Conservation (phyloP, 2,329 filamentous ascomycete genomes). For the Neonectria faginata region DNA sequence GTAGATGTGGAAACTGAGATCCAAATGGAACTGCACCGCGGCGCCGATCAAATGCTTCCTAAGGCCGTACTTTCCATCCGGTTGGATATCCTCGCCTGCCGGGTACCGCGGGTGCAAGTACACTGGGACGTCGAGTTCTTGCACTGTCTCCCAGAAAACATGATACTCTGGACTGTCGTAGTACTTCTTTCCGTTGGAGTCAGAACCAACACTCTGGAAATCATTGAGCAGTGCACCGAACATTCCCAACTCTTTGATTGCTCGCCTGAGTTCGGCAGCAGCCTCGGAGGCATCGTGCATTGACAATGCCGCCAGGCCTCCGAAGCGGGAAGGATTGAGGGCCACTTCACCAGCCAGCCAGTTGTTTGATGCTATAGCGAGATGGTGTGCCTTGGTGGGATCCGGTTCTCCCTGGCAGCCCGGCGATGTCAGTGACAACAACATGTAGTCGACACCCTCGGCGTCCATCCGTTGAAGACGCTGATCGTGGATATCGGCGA, state of each 20-base stretch:
- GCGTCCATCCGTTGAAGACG: constrained; percentile 23
- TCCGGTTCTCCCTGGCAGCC: constrained; percentile 21
- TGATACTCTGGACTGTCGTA: constrained; percentile 22
- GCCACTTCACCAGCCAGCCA: constrained; percentile 10
- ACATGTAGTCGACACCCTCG: constrained; percentile 27
- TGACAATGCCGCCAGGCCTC: constrained; percentile 13
- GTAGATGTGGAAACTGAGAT: constrained; percentile 26
- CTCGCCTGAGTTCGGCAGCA: constrained; percentile 18
- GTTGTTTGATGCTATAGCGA: constrained; percentile 23
- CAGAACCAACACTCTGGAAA: constrained; percentile 12
- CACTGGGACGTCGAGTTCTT: constrained; percentile 24
- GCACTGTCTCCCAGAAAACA: constrained; percentile 18
- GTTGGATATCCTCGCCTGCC: neutral
- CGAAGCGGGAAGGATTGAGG: constrained; percentile 11
- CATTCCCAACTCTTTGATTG: constrained; percentile 8
- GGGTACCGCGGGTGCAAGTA: constrained; percentile 31
- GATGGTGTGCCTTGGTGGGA: neutral
- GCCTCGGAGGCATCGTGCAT: constrained; percentile 24
- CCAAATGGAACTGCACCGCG: constrained; percentile 23
- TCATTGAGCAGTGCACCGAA: constrained; percentile 26
- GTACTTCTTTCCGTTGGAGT: neutral
- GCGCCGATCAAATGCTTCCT: constrained; percentile 23
- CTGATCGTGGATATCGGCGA: constrained; percentile 25
- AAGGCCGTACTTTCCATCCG: constrained; percentile 5
- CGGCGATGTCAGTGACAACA: constrained; percentile 24